Evolutionary conservation across 2,329 filamentous ascomycete genomes (phyloP).

Genomic region (Knufia petricola): DNA sequence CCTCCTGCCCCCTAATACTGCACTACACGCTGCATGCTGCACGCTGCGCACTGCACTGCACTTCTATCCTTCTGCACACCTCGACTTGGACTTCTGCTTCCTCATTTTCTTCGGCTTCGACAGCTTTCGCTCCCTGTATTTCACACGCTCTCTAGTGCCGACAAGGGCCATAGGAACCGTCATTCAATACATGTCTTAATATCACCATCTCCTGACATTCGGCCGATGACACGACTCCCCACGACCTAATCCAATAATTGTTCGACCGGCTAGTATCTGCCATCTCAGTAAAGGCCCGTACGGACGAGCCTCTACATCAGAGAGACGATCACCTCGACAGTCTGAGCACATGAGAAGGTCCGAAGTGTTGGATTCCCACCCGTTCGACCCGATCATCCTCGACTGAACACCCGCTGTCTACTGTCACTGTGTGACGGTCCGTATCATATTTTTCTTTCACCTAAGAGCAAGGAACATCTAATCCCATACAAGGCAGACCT

Average conservation of each 20-base stretch:
- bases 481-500: slow-evolving; percentile 7
- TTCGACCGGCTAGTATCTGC: background rate
- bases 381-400: slow-evolving; percentile 1
- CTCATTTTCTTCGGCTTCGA: slow-evolving; percentile 1
- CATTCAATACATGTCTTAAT: slow-evolving; percentile 9
- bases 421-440: slow-evolving; percentile 3
- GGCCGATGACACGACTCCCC: background rate
- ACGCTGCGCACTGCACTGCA: background rate
- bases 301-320: background rate
- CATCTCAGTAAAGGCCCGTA: background rate
- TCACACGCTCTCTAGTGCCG: slow-evolving; percentile 9
- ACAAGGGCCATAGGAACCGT: slow-evolving; percentile 1
- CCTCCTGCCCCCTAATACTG: too few species aligned
- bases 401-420: background rate
- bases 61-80: background rate
- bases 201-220: background rate
- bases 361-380: background rate
- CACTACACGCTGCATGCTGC: too few species aligned
- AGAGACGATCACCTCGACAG: background rate
- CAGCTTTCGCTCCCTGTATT: slow-evolving; percentile 6
- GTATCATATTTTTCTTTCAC: background rate
- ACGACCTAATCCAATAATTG: slow-evolving; percentile 1
- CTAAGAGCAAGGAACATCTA: slow-evolving; percentile 5
- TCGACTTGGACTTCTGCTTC: background rate
- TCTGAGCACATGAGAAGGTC: too few species aligned